Evolutionary conservation across 495 filamentous ascomycete species (phyloP).

Genomic region (Xylaria curta): DNA sequence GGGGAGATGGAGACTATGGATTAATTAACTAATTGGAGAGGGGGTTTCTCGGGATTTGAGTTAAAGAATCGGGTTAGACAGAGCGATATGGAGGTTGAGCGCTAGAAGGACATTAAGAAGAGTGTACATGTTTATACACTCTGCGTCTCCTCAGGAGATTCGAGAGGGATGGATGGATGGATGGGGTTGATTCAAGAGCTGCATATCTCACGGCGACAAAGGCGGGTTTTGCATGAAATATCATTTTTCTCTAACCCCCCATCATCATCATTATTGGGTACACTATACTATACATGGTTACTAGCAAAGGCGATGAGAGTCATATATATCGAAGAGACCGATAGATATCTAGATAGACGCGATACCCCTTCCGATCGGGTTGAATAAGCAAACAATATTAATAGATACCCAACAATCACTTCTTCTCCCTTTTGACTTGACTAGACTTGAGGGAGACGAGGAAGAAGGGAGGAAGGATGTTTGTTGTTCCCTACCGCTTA

Average conservation of each 20-base stretch:
- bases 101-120: background rate
- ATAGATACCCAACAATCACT: background rate
- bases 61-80: background rate
- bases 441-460: no score
- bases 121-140: background rate
- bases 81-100: background rate
- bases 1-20: slow-evolving; percentile 73
- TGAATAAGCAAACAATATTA: background rate
- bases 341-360: slow-evolving; percentile 7
- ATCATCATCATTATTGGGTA: background rate
- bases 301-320: background rate
- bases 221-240: background rate
- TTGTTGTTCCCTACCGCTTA: slow-evolving; percentile 42
- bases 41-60: background rate
- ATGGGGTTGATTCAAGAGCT: background rate
- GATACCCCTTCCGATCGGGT: slow-evolving; percentile 21
- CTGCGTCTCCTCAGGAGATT: background rate
- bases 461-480: no score
- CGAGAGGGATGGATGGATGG: background rate
- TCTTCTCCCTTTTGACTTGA: background rate
- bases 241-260: background rate
- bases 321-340: background rate
- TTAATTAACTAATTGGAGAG: slow-evolving; percentile 41
- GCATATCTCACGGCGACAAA: slow-evolving; percentile 1
- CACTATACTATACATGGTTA: background rate